Evolutionary conservation across 768 basidiomycete genomes (phyloP), one percentile per base, ranked within the genome.

Genomic region (Leccinum uliginosum): DNA sequence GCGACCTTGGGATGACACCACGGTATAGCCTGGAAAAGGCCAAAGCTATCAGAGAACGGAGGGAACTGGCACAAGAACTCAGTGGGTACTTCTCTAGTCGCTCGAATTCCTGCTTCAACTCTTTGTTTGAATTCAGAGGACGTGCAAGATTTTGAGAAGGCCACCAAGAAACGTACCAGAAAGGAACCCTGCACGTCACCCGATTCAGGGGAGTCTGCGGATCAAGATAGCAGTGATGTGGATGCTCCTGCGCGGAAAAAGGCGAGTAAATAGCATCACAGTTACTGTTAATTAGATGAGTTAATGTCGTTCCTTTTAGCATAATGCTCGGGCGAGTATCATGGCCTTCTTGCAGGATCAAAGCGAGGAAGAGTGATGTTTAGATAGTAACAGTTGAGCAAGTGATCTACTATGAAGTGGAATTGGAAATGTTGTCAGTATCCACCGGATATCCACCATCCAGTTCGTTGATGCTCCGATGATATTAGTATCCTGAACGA

Each of bases 21-120:
- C 80, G 86, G 23, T 75, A 85, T 65, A 93, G 83, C 58, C 63
- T 91, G 65, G 91, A 91, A 53, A 87, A 94, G 72, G 93, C 93
- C 4, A 89, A 83, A 62, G 74, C 76, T 3, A 87, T 95, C 62
- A 87, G 80, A 58, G 82, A 77, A 68, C 82, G 82, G 65, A 76
- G 91, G 46, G 94, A 94, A 67, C 68, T 92, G 6, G 86, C 82
- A 23, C 77, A 90, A 57, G 91, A 94, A 66, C 77, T 93, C 19
- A 80, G 92, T 94, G 61, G 30, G 83, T 77, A 23, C 19, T 3
- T 19, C 6, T 44, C 53, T 14, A 15, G 8, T 7, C 3, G 2
- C n/a, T 11, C 32, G 6, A 32, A 15, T 45, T 26, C 53, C 7
- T 6, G 35, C 53, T 27, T 51, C 6, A 30, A 53, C 29, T 12